phyloP scores from a whole-genome alignment of 139 green algal species.

The Closterium sp. region DNA sequence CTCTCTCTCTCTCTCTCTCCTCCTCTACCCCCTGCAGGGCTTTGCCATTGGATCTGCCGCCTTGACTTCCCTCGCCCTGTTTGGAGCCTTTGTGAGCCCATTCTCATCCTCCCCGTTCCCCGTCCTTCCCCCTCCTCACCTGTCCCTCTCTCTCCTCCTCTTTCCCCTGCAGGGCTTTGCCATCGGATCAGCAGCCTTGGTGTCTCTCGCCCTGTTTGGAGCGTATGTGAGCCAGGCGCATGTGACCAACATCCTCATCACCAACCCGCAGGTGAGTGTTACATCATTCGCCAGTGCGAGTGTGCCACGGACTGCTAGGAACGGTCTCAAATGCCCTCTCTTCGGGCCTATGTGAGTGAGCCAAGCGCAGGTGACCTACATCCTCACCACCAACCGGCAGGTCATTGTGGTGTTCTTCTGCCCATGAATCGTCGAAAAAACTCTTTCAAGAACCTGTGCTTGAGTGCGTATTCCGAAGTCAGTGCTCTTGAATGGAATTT shows the following conservation, averaged over 20 bases:
- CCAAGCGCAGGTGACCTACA: neutral
- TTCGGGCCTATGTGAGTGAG: no score
- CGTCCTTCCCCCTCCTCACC: neutral
- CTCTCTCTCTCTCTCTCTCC: no score
- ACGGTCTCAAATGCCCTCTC: neutral
- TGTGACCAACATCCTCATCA: constrained; percentile 52
- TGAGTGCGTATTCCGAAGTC: no score
- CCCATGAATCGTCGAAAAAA: no score
- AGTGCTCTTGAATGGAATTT: no score
- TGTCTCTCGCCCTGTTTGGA: constrained; percentile 61
- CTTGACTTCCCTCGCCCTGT: constrained; percentile 93
- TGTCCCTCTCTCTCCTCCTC: neutral
- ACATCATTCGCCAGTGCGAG: no score
- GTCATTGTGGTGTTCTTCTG: no score
- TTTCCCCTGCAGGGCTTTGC: constrained; percentile 61
- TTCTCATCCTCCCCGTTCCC: constrained; percentile 68
- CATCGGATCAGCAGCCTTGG: constrained; percentile 67
- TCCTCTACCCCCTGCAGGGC: constrained; percentile 84
- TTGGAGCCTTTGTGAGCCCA: constrained; percentile 84
- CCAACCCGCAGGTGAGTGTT: constrained; percentile 44
- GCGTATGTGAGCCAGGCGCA: constrained; percentile 64
- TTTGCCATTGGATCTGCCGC: constrained; percentile 96
- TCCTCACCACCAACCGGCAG: neutral
- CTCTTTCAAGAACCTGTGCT: neutral
- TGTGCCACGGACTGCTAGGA: no score